Base-by-base conservation (phyloP, 148 eudicot genomes). In the Polygonum maritimum region DNA sequence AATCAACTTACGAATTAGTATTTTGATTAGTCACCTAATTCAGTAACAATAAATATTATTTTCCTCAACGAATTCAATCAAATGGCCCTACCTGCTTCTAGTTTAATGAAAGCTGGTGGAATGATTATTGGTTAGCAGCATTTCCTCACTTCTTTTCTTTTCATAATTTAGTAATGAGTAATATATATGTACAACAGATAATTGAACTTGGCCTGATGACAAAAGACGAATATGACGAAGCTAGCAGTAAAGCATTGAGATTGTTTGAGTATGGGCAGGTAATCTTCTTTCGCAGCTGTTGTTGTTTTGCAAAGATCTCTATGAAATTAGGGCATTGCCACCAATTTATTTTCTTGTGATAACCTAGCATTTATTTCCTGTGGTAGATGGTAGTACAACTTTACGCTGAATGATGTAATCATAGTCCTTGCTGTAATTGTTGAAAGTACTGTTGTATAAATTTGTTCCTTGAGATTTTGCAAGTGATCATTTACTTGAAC, bases 251-350 rank as follows among this genome's bases (percentile, higher is more conserved):
- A 81, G 96, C 97, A 54, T 80, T 92, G 83, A 88, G 86, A 76
- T 81, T 95, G 65, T 90, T 95, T 57, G 91, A 95, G 79, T 92
- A 88, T 82, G 98, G 97, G 78, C 97, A 95, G 96, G 98, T 92
- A 77, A 16, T 51, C 9, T 47, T 21, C 70, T 73, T 62, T 75
- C 69, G 76, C 49, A 41, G 22, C 26, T 57, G 36, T 18, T 69
- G 13, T 52, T 60, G 47, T n/a, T 52, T 69, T 49, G 2, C 67
- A 75, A 55, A 51, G 35, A 19, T 45, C 33, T 72, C 13, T 22
- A 3, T 19, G 18, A n/a, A 26, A 48, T 45, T 21, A 48, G 16
- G 3, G 4, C 49, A 44, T 51, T 40, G 48, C 3, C 47, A 51
- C 13, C 36, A 22, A 55, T 9, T 60, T n/a, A 65, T 65, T 35